phyloP scores from a whole-genome alignment of 768 basidiomycete genomes.

The Dacryopinax primogenitus region DNA sequence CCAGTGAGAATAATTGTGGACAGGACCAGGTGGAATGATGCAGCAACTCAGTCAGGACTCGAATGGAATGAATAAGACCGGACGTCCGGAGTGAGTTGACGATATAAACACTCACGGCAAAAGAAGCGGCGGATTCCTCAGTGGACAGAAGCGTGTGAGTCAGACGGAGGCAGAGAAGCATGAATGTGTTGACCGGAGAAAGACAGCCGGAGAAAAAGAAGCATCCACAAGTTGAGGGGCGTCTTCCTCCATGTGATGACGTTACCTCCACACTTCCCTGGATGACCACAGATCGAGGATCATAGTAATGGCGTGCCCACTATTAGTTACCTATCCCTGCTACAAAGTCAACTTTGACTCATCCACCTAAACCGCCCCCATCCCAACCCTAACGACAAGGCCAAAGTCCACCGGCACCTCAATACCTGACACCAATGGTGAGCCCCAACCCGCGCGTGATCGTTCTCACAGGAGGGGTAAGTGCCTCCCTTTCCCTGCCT shows the following conservation, averaged over 20 bases:
- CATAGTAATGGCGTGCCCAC: too few species aligned
- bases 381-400: too few species aligned
- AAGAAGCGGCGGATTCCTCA: not conserved
- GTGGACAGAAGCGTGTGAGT: not conserved
- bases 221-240: not conserved
- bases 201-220: not conserved
- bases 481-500: not conserved
- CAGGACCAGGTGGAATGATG: not conserved
- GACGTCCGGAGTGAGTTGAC: not conserved
- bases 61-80: not conserved
- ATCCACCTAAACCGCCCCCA: too few species aligned
- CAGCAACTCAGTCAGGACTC: not conserved
- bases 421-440: not conserved
- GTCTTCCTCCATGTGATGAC: not conserved
- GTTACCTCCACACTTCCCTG: conserved; percentile 7
- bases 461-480: conserved; percentile 1
- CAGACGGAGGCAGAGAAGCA: conserved; percentile 8
- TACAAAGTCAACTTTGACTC: too few species aligned
- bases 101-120: not conserved
- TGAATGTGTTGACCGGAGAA: not conserved
- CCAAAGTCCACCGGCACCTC: not conserved
- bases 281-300: too few species aligned
- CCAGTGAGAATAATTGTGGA: not conserved
- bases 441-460: not conserved
- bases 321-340: too few species aligned